Base-by-base conservation (phyloP, 1,284 basidiomycete genomes). In the Pascua guehoae region DNA sequence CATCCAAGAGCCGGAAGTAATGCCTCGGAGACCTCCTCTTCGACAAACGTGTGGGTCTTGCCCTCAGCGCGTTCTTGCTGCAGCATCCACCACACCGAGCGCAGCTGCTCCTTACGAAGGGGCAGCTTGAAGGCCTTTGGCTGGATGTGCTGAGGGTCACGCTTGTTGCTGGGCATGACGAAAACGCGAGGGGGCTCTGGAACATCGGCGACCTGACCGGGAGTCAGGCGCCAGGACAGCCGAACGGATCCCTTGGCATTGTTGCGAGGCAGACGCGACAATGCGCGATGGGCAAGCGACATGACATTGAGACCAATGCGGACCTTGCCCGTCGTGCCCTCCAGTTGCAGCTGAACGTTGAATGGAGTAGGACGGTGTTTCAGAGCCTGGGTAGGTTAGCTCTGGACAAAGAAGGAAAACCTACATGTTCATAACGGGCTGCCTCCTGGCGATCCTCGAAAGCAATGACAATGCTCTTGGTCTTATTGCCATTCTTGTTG, bases 11-110 rank as follows among this genome's bases (percentile, higher is more conserved):
- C 86, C 53, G 85, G 86, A 5, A 95, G 81, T 47, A 88, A 82
- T 0, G 91, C 91, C 72, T 97, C 93, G 0, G 91, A 88, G 44
- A 97, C 91, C 73, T 97, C 93, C 72, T 97, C 93, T 70, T 97
- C 93, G 32, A 91, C 73, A 73, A 96, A 97, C 9, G 78, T 75
- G 59, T 75, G 68, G 0, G 88, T 84, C 12, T 83, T 77, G 8
- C 84, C 85, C 51, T 86, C 80, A 0, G 73, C 63, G 10, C 82
- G 80, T 74, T 97, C 93, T 69, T 91, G 90, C 44, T 80, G 73
- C 18, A 95, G 77, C 94, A 97, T 97, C 93, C 93, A 97, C 52
- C 85, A 85, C 45, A 97, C 78, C 4, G 94, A 97, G 43, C 94
- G 88, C 12, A 89, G 81, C 73, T 97, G 93, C 71, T 97, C 93